Conservation (phyloP, 2,329 filamentous ascomycete species). For the Fusarium tricinctum region DNA sequence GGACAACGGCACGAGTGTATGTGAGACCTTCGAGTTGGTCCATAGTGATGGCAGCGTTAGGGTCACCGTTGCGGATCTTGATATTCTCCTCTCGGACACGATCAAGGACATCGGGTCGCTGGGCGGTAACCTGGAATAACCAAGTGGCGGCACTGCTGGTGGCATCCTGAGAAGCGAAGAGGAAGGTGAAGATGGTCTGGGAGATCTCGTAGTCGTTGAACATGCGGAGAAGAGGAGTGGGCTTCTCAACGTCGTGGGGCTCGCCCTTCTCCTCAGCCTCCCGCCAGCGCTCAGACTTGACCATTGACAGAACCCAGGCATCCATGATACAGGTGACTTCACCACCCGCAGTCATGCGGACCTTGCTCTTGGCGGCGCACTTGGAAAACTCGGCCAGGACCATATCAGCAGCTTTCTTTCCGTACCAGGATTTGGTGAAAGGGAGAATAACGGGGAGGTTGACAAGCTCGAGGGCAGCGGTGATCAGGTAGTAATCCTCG, state of each 20-base stretch:
- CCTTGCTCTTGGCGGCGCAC: constrained; percentile 93
- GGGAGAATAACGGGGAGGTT: constrained; percentile 98
- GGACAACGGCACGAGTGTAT: constrained; percentile 92
- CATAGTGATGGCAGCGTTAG: constrained; percentile 78
- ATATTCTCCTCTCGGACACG: constrained; percentile 94
- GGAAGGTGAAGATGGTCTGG: constrained; percentile 94
- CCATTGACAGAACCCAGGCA: constrained; percentile 90
- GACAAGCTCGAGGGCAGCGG: constrained; percentile 93
- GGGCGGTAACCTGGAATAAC: constrained; percentile 94
- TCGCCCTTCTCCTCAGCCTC: constrained; percentile 82
- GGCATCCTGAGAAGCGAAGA: constrained; percentile 97
- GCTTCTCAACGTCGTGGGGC: constrained; percentile 82
- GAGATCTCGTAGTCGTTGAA: constrained; percentile 94
- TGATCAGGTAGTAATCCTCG: constrained; percentile 97
- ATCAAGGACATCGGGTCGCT: constrained; percentile 92
- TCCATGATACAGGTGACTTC: constrained; percentile 95
- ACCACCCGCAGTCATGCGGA: constrained; percentile 89
- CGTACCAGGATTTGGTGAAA: constrained; percentile 96
- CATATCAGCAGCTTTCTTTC: constrained; percentile 95
- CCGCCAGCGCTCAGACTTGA: constrained; percentile 85
- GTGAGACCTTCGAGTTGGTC: constrained; percentile 89
- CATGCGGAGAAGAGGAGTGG: constrained; percentile 82
- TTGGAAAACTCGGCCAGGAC: constrained; percentile 90
- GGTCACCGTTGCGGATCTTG: constrained; percentile 79
- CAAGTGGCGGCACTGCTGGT: constrained; percentile 94